phyloP scores from a whole-genome alignment of 164 flowering plant genomes.

The Stephania cephalantha region DNA sequence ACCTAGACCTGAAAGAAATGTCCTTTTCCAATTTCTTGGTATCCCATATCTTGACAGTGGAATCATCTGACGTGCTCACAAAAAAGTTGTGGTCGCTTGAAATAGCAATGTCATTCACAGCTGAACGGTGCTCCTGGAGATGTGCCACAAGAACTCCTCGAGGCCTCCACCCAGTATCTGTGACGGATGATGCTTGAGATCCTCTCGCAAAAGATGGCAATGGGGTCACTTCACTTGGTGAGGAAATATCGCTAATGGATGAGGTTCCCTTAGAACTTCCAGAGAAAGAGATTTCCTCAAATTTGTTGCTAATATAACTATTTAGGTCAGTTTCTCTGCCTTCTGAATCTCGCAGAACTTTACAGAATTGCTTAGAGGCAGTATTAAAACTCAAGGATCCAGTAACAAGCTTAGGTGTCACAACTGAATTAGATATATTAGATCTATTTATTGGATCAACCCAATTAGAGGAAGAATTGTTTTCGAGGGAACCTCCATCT shows the following conservation, averaged over 20 bases:
- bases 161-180: slow-evolving; percentile 98
- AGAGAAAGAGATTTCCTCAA: slow-evolving; percentile 58
- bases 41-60: slow-evolving; percentile 97
- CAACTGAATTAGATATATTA: slow-evolving; percentile 63
- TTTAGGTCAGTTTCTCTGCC: slow-evolving; percentile 60
- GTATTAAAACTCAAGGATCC: slow-evolving; percentile 61
- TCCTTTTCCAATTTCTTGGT: slow-evolving; percentile 90
- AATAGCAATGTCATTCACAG: slow-evolving; percentile 84
- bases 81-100: slow-evolving; percentile 89
- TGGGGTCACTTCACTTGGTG: slow-evolving; percentile 42
- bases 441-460: slow-evolving; percentile 62
- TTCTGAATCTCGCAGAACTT: slow-evolving; percentile 83
- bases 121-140: slow-evolving; percentile 96
- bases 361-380: slow-evolving; percentile 65
- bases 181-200: slow-evolving; percentile 47
- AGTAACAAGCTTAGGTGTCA: slow-evolving; percentile 75
- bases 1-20: slow-evolving; percentile 88
- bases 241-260: slow-evolving; percentile 30
- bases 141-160: slow-evolving; percentile 97
- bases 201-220: slow-evolving; percentile 47
- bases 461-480: slow-evolving; percentile 69
- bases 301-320: slow-evolving; percentile 38
- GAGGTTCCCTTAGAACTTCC: slow-evolving; percentile 44
- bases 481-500: slow-evolving; percentile 43
- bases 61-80: slow-evolving; percentile 96